Evolutionary conservation across 208 protist genomes (phyloP).

Genomic region (Acanthamoeba royreba): DNA sequence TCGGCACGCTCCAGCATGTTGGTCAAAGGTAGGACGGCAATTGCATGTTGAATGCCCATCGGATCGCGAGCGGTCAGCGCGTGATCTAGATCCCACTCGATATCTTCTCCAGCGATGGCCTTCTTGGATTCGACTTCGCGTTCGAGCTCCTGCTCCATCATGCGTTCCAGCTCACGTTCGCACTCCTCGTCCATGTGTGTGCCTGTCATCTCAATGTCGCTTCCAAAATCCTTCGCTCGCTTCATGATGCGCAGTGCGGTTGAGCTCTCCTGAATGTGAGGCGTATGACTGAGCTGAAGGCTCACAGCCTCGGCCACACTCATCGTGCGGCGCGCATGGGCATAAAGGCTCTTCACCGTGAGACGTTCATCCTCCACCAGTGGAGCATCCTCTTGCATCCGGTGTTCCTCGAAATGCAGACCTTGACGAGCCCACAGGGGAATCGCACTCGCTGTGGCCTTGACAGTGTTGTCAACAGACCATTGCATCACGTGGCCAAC

Average conservation of each 20-base stretch:
- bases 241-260: not conserved
- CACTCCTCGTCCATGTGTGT: not conserved
- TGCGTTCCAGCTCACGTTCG: not conserved
- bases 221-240: not conserved
- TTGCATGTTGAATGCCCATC: not conserved
- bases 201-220: not conserved
- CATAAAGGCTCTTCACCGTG: not conserved
- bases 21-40: not conserved
- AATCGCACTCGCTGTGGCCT: not conserved
- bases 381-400: not conserved
- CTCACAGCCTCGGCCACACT: not conserved
- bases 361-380: not conserved
- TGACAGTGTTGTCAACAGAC: not conserved
- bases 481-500: not conserved
- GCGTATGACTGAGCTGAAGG: not conserved
- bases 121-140: not conserved
- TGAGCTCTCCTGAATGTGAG: not conserved
- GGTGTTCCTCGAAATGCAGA: not conserved
- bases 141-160: not conserved
- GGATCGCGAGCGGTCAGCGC: not conserved
- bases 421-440: not conserved
- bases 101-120: not conserved
- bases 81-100: not conserved
- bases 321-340: not conserved
- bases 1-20: not conserved